Evolutionary conservation across 2,329 filamentous ascomycete species (phyloP), one percentile per base, ranked within the genome.

Genomic region (Pseudomassariella vexata): DNA sequence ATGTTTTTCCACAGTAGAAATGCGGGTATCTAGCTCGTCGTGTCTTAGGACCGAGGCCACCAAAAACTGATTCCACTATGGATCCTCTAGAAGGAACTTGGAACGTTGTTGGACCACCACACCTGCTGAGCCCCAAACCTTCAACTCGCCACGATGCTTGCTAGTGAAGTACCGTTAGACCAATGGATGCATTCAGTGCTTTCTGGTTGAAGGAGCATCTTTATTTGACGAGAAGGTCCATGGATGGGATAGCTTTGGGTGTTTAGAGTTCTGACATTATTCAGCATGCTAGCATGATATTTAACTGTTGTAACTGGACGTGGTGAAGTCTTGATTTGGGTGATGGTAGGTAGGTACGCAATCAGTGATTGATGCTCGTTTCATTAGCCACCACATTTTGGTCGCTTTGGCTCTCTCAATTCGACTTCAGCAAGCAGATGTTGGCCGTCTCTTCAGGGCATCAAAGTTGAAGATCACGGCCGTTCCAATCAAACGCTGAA

Each of bases 401-500:
- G 19, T 17, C 19, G 14, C 17, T 14, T 19, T 19, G 17, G 18
- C 15, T 29, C 18, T 20, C 27, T 17, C 25, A 27, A 19, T 19
- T 12, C 27, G 16, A n/a, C 27, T 19, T 12, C n/a, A 12, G 15
- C 25, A 17, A 16, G 11, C n/a, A 24, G 23, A n/a, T n/a, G n/a
- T n/a, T n/a, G n/a, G n/a, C n/a, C n/a, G n/a, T n/a, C n/a, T n/a
- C n/a, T n/a, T n/a, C n/a, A n/a, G n/a, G n/a, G n/a, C 15, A 24
- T 24, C 23, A 6, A 24, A 14, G 23, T 24, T 10, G 15, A 24
- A 14, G 15, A 32, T 32, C 30, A 12, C 24, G 19, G 12, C 16
- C 30, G 18, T 28, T 28, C 30, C 35, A 36, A 37, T 33, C 30
- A 34, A 32, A 34, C 23, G 28, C 22, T 33, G 28, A 29, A 28